phyloP scores from a whole-genome alignment of 225 moss, liverwort and hornwort genomes.

The Marchantia polymorpha region DNA sequence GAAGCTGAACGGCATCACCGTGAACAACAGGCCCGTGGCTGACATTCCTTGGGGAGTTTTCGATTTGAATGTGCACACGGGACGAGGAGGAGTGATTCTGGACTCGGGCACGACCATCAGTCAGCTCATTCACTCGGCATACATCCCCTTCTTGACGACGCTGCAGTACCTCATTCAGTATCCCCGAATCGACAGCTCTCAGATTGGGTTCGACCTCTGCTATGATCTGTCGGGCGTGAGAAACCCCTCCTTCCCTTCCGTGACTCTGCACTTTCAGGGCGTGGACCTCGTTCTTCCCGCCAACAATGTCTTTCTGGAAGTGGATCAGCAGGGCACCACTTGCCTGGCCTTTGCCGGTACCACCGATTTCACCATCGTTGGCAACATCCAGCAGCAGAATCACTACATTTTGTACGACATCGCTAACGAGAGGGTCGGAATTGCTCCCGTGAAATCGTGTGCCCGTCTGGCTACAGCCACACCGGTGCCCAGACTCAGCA shows the following conservation, averaged over 20 bases:
- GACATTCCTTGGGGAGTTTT: slow-evolving; percentile 20
- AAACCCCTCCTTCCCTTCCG: slow-evolving; percentile 8
- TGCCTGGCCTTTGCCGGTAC: slow-evolving; percentile 54
- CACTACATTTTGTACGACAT: slow-evolving; percentile 48
- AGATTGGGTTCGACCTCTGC: slow-evolving; percentile 17
- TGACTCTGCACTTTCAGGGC: slow-evolving; percentile 19
- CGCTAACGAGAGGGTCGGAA: slow-evolving; percentile 51
- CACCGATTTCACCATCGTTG: slow-evolving; percentile 50
- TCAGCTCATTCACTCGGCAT: slow-evolving; percentile 28
- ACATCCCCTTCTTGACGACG: slow-evolving; percentile 21
- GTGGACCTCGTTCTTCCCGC: slow-evolving; percentile 24
- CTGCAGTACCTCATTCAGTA: slow-evolving; percentile 25
- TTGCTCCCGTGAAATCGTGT: slow-evolving; percentile 27
- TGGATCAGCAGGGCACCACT: slow-evolving; percentile 14
- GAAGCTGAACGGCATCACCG: slow-evolving; percentile 21
- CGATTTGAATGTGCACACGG: background rate
- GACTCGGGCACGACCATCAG: slow-evolving; percentile 40
- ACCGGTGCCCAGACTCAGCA: no score
- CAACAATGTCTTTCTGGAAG: slow-evolving; percentile 19
- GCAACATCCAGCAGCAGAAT: slow-evolving; percentile 66
- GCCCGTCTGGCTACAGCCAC: background rate
- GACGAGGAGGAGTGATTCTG: slow-evolving; percentile 29
- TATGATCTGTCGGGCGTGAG: background rate
- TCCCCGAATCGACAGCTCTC: background rate
- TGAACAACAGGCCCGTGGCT: slow-evolving; percentile 5